Evolutionary conservation across 495 filamentous ascomycete species (phyloP).

Genomic region (Neurospora sp.): DNA sequence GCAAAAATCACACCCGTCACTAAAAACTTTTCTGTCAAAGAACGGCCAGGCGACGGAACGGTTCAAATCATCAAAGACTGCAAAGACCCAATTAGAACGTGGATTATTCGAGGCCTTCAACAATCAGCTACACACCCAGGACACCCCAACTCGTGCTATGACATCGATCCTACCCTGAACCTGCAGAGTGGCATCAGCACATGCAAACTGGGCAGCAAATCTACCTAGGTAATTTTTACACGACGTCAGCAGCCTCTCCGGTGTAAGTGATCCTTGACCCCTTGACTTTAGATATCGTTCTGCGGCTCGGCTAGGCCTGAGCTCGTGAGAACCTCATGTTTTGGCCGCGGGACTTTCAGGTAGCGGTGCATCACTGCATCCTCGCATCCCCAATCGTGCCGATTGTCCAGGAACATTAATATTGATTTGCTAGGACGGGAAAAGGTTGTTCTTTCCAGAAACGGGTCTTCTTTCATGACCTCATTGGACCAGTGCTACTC

Average conservation of each 20-base stretch:
- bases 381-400: not conserved
- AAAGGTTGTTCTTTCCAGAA: not conserved
- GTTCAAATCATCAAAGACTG: not conserved
- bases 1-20: not conserved
- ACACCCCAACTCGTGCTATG: not conserved
- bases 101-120: not conserved
- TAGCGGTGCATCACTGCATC: not conserved
- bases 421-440: not conserved
- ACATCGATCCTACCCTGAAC: not conserved
- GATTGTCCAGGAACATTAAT: not conserved
- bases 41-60: not conserved
- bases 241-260: not conserved
- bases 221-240: not conserved
- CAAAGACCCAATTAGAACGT: not conserved
- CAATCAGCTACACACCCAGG: not conserved
- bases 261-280: not conserved
- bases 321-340: not conserved
- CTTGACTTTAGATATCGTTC: not conserved
- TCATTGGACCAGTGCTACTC: slow-evolving; percentile 13
- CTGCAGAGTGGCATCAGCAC: not conserved
- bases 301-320: not conserved
- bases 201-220: not conserved
- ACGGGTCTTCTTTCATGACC: slow-evolving; percentile 7
- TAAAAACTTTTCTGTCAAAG: not conserved
- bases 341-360: not conserved